These are phyloP conservation scores for Teratosphaeria epicoccoides DNA, from an alignment of 2,329 filamentous ascomycete species.

Conservation along the genomic window DNA sequence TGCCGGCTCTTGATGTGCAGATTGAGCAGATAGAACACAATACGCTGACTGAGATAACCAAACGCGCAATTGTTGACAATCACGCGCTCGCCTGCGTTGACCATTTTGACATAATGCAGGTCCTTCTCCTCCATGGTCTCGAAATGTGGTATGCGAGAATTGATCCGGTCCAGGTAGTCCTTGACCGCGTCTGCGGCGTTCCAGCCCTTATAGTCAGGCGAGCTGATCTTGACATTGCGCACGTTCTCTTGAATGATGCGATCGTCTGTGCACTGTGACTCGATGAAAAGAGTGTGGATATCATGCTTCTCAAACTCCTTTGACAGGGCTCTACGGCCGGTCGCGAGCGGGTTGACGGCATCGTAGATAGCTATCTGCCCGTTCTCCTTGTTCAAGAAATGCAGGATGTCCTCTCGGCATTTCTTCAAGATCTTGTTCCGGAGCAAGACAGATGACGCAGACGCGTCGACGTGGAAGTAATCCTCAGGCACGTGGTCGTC, in stretches of 20 bases:
- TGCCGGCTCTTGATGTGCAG: slow-evolving; percentile 91
- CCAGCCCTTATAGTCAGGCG: slow-evolving; percentile 93
- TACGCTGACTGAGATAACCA: slow-evolving; percentile 90
- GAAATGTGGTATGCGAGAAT: slow-evolving; percentile 86
- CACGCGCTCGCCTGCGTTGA: slow-evolving; percentile 87
- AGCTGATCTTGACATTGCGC: slow-evolving; percentile 93
- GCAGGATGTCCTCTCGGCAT: slow-evolving; percentile 92
- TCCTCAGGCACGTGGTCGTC: slow-evolving; percentile 85
- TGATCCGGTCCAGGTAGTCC: slow-evolving; percentile 81
- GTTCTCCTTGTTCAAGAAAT: slow-evolving; percentile 92
- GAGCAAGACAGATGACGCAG: slow-evolving; percentile 80
- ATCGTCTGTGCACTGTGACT: slow-evolving; percentile 89
- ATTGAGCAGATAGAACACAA: slow-evolving; percentile 97
- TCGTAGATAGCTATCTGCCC: slow-evolving; percentile 98
- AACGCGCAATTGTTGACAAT: slow-evolving; percentile 96
- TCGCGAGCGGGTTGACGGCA: slow-evolving; percentile 84
- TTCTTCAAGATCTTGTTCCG: slow-evolving; percentile 96
- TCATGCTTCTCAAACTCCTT: slow-evolving; percentile 98
- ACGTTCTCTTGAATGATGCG: slow-evolving; percentile 94
- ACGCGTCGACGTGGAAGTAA: slow-evolving; percentile 95
- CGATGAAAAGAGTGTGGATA: slow-evolving; percentile 91
- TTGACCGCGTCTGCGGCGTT: slow-evolving; percentile 82
- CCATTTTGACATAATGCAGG: slow-evolving; percentile 98
- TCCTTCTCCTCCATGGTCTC: slow-evolving; percentile 93
- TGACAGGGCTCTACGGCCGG: slow-evolving; percentile 69